These are phyloP conservation scores for Nematodospora anomalae DNA, from an alignment of 1,139 yeast genomes.

Conservation along the genomic window DNA sequence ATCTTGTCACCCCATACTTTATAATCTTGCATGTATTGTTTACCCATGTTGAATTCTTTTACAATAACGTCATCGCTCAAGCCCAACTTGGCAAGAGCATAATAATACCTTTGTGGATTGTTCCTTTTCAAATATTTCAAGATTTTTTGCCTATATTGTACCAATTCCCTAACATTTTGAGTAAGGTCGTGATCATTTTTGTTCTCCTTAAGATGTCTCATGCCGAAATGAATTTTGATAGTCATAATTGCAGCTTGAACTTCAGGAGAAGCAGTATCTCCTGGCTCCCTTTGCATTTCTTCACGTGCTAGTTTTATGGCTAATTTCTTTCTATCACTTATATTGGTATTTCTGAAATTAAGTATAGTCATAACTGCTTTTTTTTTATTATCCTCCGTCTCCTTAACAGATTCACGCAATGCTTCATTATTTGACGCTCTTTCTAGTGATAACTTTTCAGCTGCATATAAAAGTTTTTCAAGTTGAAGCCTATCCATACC, in stretches of 20 bases:
- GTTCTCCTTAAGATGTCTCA: constrained; percentile 70
- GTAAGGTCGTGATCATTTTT: constrained; percentile 74
- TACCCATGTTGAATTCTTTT: constrained; percentile 81
- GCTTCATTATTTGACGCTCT: constrained; percentile 30
- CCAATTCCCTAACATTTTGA: constrained; percentile 73
- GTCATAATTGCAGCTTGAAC: constrained; percentile 94
- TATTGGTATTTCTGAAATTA: constrained; percentile 68
- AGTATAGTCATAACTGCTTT: constrained; percentile 72
- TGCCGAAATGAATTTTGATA: constrained; percentile 73
- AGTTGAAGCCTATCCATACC: constrained; percentile 64
- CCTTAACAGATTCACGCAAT: constrained; percentile 44
- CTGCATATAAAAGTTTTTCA: constrained; percentile 76
- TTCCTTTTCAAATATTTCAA: constrained; percentile 78
- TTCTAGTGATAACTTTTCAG: constrained; percentile 49
- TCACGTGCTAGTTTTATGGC: constrained; percentile 66
- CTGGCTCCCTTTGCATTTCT: constrained; percentile 81
- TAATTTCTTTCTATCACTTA: constrained; percentile 55
- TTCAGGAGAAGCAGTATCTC: constrained; percentile 94
- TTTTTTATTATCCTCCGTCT: constrained; percentile 58
- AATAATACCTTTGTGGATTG: constrained; percentile 78
- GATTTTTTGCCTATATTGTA: constrained; percentile 84
- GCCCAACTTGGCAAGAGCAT: constrained; percentile 85
- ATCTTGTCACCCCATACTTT: constrained; percentile 72
- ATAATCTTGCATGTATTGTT: constrained; percentile 81
- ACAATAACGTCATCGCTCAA: constrained; percentile 77